Percentiles rank a stretch among this genome's conserved stretches.
Evolutionary conservation across 1,284 basidiomycete species (phyloP).

Genomic region (Microbotryomycetes sp.): DNA sequence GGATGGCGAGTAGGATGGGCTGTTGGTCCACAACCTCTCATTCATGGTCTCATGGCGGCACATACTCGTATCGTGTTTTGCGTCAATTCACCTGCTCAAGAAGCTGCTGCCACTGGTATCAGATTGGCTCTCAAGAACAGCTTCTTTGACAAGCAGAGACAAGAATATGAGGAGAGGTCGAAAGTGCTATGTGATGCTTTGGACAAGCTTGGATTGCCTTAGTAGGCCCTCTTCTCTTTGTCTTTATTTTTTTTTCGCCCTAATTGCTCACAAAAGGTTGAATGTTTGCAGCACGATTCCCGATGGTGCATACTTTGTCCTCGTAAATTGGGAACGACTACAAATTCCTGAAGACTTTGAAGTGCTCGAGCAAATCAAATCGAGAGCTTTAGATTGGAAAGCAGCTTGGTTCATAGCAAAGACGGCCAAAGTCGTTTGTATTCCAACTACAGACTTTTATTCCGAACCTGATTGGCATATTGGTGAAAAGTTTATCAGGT

Average conservation of each 20-base stretch:
- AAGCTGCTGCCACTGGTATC: constrained; percentile 80
- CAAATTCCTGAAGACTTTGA: constrained; percentile 76
- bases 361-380: constrained; percentile 67
- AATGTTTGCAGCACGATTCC: constrained; percentile 54
- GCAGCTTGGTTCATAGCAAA: constrained; percentile 47
- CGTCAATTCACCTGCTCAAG: constrained; percentile 49
- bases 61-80: constrained; percentile 93
- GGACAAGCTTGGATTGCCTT: constrained; percentile 76
- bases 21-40: constrained; percentile 76
- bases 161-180: constrained; percentile 76
- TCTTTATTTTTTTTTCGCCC: not conserved
- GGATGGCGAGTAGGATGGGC: constrained; percentile 98
- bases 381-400: constrained; percentile 81
- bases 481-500: constrained; percentile 77
- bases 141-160: constrained; percentile 73
- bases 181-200: constrained; percentile 67
- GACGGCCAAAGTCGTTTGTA: constrained; percentile 72
- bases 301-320: constrained; percentile 81
- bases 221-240: constrained; percentile 43
- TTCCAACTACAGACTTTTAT: constrained; percentile 95
- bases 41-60: constrained; percentile 78
- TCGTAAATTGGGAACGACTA: constrained; percentile 54
- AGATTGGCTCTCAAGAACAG: constrained; percentile 62
- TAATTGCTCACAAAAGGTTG: not conserved
- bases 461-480: constrained; percentile 73